Evolutionary conservation across 768 basidiomycete genomes (phyloP).

Genomic region (Pleurotus sapidus): DNA sequence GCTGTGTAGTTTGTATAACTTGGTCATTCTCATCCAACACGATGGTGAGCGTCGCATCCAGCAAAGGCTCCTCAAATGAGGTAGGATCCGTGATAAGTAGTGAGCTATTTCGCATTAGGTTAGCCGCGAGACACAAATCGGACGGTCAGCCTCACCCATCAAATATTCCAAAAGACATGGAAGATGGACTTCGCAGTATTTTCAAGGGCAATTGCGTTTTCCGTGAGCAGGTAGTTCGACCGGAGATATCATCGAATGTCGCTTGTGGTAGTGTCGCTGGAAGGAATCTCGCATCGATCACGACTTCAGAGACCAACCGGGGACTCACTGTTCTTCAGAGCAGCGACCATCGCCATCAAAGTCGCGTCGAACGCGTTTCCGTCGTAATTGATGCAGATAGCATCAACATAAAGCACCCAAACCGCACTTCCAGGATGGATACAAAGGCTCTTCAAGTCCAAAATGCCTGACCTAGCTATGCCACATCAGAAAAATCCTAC

Average conservation of each 20-base stretch:
- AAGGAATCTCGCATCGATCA: no score
- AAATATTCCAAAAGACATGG: slow-evolving; percentile 78
- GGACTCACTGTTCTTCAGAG: slow-evolving; percentile 77
- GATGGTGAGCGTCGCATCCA: slow-evolving; percentile 69
- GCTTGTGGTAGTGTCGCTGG: slow-evolving; percentile 73
- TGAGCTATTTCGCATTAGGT: slow-evolving; percentile 34
- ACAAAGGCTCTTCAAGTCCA: slow-evolving; percentile 68
- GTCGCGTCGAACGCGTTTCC: slow-evolving; percentile 94
- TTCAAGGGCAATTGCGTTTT: slow-evolving; percentile 41
- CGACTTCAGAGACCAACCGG: no score
- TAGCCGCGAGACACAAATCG: neutral
- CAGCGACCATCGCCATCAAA: slow-evolving; percentile 82
- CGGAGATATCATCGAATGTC: slow-evolving; percentile 64
- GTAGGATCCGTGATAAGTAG: slow-evolving; percentile 80
- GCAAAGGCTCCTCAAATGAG: slow-evolving; percentile 85
- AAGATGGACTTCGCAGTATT: slow-evolving; percentile 43
- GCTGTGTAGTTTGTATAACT: slow-evolving; percentile 51
- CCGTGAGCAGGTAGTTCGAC: slow-evolving; percentile 61
- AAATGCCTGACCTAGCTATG: slow-evolving; percentile 55
- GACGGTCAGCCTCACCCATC: slow-evolving; percentile 55
- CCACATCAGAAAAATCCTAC: neutral
- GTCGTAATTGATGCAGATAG: slow-evolving; percentile 95
- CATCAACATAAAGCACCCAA: slow-evolving; percentile 95
- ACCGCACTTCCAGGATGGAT: slow-evolving; percentile 79
- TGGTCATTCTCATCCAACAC: slow-evolving; percentile 49